Evolutionary conservation across 2,329 filamentous ascomycete genomes (phyloP).

Genomic region (Curvularia hawaiiensis): DNA sequence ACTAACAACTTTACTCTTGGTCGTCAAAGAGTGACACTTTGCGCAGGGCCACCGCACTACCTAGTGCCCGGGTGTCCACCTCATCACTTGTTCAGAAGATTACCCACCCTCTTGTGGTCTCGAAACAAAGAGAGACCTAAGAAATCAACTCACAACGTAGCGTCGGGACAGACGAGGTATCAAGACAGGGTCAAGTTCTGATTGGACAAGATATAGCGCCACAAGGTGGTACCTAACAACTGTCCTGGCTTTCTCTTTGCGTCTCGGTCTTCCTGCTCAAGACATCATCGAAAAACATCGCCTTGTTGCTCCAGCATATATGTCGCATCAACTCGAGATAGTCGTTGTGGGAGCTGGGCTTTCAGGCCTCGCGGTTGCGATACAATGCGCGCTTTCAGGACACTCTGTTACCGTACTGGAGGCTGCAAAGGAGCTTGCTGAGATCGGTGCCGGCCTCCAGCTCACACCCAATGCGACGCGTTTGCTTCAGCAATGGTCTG

Average conservation of each 20-base stretch:
- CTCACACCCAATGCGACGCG: slow-evolving; percentile 51
- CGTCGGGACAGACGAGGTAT: too few species aligned
- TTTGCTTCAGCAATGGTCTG: slow-evolving; percentile 57
- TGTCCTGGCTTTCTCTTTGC: not conserved
- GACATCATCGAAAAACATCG: not conserved
- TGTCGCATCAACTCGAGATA: slow-evolving; percentile 25
- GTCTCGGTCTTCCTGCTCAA: not conserved
- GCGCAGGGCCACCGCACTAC: not conserved
- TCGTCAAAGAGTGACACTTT: not conserved
- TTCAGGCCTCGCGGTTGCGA: slow-evolving; percentile 51
- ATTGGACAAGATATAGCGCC: not conserved
- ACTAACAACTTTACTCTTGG: not conserved
- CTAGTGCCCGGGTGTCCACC: not conserved
- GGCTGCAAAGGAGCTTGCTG: slow-evolving; percentile 48
- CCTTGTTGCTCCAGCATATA: not conserved
- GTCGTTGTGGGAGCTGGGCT: slow-evolving; percentile 49
- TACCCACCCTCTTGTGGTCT: too few species aligned
- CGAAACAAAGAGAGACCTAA: too few species aligned
- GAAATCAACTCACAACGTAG: too few species aligned
- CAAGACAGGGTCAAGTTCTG: not conserved
- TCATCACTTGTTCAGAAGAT: too few species aligned
- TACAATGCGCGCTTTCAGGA: slow-evolving; percentile 49
- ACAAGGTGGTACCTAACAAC: not conserved
- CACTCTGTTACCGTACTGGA: slow-evolving; percentile 52
- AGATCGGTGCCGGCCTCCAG: slow-evolving; percentile 47